phyloP scores from a whole-genome alignment of 441 rosid species.

The Pelargonium cotyledonis region DNA sequence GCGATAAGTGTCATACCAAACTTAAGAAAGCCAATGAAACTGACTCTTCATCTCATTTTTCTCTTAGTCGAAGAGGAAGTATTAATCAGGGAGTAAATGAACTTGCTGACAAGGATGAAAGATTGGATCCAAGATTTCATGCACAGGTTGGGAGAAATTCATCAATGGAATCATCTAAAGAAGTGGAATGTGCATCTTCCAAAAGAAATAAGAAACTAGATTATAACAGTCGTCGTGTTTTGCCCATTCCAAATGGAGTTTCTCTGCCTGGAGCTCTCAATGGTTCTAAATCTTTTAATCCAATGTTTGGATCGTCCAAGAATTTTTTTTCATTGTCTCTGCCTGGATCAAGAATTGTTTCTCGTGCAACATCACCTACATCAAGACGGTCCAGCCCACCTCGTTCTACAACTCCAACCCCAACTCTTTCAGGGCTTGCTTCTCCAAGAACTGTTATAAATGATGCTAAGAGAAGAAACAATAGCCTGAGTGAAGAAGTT shows the following conservation, averaged over 20 bases:
- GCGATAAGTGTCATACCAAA: constrained; percentile 76
- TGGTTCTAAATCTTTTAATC: constrained; percentile 69
- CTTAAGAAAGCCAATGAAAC: constrained; percentile 64
- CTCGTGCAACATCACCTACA: constrained; percentile 93
- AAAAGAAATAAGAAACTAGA: constrained; percentile 81
- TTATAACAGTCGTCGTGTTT: constrained; percentile 81
- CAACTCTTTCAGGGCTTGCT: constrained; percentile 71
- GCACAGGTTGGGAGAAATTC: constrained; percentile 70
- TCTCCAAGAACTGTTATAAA: constrained; percentile 65
- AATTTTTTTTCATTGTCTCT: constrained; percentile 92
- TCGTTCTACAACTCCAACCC: constrained; percentile 93
- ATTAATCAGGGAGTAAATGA: constrained; percentile 47
- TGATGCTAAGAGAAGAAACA: constrained; percentile 67
- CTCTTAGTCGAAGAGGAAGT: constrained; percentile 67
- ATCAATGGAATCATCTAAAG: constrained; percentile 70
- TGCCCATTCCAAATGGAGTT: constrained; percentile 73
- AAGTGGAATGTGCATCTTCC: constrained; percentile 51
- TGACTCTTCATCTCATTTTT: constrained; percentile 57
- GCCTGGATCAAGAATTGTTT: constrained; percentile 95
- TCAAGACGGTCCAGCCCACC: constrained; percentile 90
- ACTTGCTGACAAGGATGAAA: constrained; percentile 60
- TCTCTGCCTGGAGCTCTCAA: constrained; percentile 67
- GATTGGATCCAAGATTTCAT: constrained; percentile 62
- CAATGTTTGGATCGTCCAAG: constrained; percentile 84
- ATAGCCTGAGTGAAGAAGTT: constrained; percentile 71